Evolutionary conservation across 2,329 filamentous ascomycete genomes (phyloP), one percentile per base, ranked within the genome.

Genomic region (Penicillium sp.): DNA sequence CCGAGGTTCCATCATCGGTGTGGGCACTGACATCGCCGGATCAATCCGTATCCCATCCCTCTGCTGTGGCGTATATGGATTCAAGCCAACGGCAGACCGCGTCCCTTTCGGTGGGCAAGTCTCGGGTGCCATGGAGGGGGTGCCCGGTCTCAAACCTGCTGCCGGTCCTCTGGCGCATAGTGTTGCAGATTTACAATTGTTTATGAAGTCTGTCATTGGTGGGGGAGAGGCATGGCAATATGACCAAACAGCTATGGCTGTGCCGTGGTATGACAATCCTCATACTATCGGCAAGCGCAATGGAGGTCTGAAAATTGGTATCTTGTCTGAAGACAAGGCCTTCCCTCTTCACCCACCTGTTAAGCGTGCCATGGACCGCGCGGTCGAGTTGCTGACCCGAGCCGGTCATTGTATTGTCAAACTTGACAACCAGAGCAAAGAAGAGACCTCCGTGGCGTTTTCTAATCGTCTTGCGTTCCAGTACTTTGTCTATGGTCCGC

Each of bases 331-430:
- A 40, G 77, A 81, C 55, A 66, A 73, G 0, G 64, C 75, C 1
- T 76, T 76, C 27, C 79, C 78, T 0, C 65, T 82, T 0, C 79
- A 81, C 22, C 80, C 81, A 0, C 77, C 80, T 0, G 73, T 83
- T 1, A 71, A 69, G 1, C 70, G 78, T 2, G 69, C 76, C 1
- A 53, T 83, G 1, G 66, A 76, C 5, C 65, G 60, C 0, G 77
- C 77, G 0, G 65, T 73, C 0, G 63, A 65, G 0, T 60, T 58
- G 0, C 61, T 84, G 3, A 60, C 68, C 30, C 64, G 60, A 0
- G 71, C 73, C 0, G 81, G 81, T 0, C 78, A 83, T 54, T 65
- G 63, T 0, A 61, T 83, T 0, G 53, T 81, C 0, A 55, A 57
- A 0, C 53, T 80, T 25, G 56, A 67, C 10, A 51, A 76, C 36